These are phyloP conservation scores for Globisporangium recalcitrans DNA, from an alignment of 352 stramenopile genomes.

Conservation along the genomic window DNA sequence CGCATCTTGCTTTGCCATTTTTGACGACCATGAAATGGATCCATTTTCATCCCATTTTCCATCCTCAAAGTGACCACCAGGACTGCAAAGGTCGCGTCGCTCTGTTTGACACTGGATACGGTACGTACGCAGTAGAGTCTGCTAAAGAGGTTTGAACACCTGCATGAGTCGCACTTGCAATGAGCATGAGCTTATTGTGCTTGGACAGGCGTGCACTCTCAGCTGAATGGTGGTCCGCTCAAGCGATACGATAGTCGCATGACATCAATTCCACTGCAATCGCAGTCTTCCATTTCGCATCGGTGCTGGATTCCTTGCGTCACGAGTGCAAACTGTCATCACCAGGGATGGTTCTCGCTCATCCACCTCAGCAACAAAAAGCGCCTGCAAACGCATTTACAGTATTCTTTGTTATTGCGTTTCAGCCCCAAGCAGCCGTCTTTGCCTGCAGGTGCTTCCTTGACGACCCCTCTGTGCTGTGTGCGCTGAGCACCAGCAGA, in stretches of 20 bases:
- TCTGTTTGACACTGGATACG: too few species aligned
- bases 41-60: background rate
- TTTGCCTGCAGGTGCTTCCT: too few species aligned
- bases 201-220: too few species aligned
- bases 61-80: background rate
- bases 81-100: background rate
- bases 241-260: too few species aligned
- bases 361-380: background rate
- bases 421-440: background rate
- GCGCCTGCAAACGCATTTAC: background rate
- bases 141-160: too few species aligned
- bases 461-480: too few species aligned
- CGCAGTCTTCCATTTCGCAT: background rate
- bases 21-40: background rate
- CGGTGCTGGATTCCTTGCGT: background rate
- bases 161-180: too few species aligned
- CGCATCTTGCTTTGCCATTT: background rate
- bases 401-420: slow-evolving; percentile 2
- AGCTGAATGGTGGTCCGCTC: too few species aligned
- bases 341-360: background rate
- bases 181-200: too few species aligned
- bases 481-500: background rate
- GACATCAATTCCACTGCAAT: background rate
- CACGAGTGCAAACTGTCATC: background rate
- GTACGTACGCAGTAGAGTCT: too few species aligned